phyloP scores from a whole-genome alignment of 2,329 filamentous ascomycete species.

The Teratosphaeria nubilosa region DNA sequence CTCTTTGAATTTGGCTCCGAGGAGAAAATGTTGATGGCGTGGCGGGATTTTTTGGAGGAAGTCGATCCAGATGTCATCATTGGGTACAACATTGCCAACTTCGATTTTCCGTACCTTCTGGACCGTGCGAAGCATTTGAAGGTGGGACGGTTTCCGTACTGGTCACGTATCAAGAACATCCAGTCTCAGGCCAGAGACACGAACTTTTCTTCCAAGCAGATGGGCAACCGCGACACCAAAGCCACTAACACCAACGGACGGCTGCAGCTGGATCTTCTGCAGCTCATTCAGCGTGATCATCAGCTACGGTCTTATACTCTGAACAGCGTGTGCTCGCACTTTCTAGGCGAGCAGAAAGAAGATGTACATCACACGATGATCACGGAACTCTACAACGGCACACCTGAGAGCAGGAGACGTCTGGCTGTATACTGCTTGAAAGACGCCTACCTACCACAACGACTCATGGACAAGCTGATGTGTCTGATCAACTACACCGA shows the following conservation, averaged over 20 bases:
- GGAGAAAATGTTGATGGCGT: conserved; percentile 80
- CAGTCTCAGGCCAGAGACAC: conserved; percentile 64
- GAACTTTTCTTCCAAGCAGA: conserved; percentile 95
- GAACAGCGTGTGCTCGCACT: conserved; percentile 91
- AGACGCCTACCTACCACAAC: conserved; percentile 88
- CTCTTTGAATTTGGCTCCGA: conserved; percentile 75
- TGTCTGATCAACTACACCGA: conserved; percentile 99
- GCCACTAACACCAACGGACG: conserved; percentile 89
- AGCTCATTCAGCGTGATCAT: conserved; percentile 87
- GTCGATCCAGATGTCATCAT: conserved; percentile 97
- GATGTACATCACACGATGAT: conserved; percentile 99
- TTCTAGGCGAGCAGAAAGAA: conserved; percentile 94
- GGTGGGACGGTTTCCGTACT: conserved; percentile 69
- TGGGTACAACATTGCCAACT: conserved; percentile 97
- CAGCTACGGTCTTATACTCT: conserved; percentile 94
- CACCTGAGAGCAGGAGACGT: conserved; percentile 80
- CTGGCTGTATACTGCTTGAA: conserved; percentile 94
- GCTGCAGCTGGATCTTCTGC: conserved; percentile 86
- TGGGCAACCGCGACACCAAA: conserved; percentile 93
- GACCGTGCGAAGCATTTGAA: conserved; percentile 81
- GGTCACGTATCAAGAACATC: conserved; percentile 66
- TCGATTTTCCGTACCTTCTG: conserved; percentile 93
- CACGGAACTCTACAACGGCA: conserved; percentile 94
- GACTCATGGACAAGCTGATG: conserved; percentile 93
- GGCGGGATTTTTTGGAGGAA: conserved; percentile 80